These are phyloP conservation scores for Remersonia thermophila DNA, from an alignment of 2,329 filamentous ascomycete genomes.

Conservation along the genomic window DNA sequence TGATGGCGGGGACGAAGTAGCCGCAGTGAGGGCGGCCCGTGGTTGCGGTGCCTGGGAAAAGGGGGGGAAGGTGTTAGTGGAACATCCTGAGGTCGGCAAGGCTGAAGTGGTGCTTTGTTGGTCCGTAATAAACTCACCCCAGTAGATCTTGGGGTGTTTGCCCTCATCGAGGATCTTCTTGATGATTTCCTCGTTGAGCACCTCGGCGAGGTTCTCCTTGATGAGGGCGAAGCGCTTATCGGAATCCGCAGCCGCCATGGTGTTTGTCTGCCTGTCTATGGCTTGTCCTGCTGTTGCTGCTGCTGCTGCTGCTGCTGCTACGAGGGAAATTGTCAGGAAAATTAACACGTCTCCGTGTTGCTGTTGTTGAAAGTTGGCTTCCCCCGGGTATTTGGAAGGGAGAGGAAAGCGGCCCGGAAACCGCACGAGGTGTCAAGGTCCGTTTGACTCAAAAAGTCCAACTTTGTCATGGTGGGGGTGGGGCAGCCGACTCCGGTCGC, in stretches of 20 bases:
- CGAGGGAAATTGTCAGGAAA: not conserved
- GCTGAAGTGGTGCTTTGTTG: not conserved
- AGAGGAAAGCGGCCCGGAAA: no score
- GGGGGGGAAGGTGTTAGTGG: not conserved
- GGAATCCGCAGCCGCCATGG: conserved; percentile 24
- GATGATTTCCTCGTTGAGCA: conserved; percentile 75
- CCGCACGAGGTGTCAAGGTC: conserved; percentile 2
- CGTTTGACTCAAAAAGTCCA: not conserved
- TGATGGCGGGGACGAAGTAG: conserved; percentile 80
- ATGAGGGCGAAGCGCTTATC: conserved; percentile 49
- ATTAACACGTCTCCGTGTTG: not conserved
- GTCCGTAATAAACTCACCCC: conserved; percentile 39
- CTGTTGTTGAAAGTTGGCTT: not conserved
- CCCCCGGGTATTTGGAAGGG: not conserved
- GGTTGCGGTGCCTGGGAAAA: conserved; percentile 53
- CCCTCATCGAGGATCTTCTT: conserved; percentile 59
- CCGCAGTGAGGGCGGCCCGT: conserved; percentile 82
- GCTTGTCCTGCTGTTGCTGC: not conserved
- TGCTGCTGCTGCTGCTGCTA: not conserved
- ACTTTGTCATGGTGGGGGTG: conserved; percentile 2
- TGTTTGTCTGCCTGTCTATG: not conserved
- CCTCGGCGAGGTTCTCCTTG: conserved; percentile 66
- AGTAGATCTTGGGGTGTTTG: conserved; percentile 68
- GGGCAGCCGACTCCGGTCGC: conserved; percentile 5
- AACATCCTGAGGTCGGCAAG: not conserved